These are phyloP conservation scores for Eimeria sp. DNA, from an alignment of 169 alveolate genomes.

Conservation along the genomic window DNA sequence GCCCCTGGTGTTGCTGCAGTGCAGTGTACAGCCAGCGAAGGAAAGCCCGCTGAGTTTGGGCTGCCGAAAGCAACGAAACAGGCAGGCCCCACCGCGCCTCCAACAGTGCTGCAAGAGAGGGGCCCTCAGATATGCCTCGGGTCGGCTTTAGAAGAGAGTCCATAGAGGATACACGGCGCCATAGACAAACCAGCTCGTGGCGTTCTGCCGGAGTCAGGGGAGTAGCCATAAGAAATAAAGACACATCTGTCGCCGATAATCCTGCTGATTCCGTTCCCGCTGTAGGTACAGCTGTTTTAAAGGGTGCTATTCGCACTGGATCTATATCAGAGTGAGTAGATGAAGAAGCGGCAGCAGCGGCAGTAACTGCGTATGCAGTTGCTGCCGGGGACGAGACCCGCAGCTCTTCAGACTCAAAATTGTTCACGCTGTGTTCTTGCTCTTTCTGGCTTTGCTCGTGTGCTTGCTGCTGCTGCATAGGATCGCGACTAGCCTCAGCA, in stretches of 20 bases:
- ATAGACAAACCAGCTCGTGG: background rate
- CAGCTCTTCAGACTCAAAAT: background rate
- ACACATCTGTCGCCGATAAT: background rate
- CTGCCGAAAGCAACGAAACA: conserved; percentile 28
- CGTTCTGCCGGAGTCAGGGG: conserved; percentile 56
- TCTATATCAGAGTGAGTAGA: background rate
- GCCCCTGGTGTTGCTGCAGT: conserved; percentile 34
- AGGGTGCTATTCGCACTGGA: background rate
- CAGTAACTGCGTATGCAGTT: background rate
- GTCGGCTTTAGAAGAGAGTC: background rate
- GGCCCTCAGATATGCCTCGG: conserved; percentile 10
- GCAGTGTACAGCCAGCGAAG: conserved; percentile 49
- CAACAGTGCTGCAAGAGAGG: conserved; percentile 22
- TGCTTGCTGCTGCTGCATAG: conserved; percentile 4
- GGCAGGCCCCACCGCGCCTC: conserved; percentile 70
- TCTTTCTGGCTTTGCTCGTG: background rate
- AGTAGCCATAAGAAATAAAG: background rate
- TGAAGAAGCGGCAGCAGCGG: background rate
- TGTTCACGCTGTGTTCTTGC: background rate
- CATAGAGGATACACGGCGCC: conserved; percentile 22
- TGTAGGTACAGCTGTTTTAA: background rate
- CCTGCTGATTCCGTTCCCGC: background rate
- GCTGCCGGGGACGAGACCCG: background rate
- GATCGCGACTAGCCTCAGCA: background rate
- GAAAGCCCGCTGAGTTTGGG: conserved; percentile 8